phyloP scores from a whole-genome alignment of 139 green algal genomes.

The Micractinium sp. region DNA sequence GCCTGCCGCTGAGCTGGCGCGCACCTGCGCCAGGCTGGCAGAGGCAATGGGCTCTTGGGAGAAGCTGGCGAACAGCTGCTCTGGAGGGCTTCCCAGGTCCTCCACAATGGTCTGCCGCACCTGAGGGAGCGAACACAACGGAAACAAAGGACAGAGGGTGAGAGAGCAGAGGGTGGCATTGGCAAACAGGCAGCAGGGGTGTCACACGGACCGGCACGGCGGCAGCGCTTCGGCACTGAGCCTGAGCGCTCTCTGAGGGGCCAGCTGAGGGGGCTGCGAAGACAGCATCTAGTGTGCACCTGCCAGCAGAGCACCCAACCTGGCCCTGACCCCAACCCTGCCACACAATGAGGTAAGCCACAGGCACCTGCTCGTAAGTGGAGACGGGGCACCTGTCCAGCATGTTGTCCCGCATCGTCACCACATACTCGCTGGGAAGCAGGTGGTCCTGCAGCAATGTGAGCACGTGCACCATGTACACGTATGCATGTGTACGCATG shows the following conservation, averaged over 20 bases:
- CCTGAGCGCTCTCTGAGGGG: no score
- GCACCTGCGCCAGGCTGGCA: constrained; percentile 88
- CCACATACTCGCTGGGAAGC: constrained; percentile 88
- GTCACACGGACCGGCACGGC: no score
- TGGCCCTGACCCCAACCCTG: no score
- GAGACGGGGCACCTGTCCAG: constrained; percentile 87
- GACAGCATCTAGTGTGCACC: not conserved
- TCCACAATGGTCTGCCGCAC: constrained; percentile 69
- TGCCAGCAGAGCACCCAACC: no score
- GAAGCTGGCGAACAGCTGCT: constrained; percentile 87
- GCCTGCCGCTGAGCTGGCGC: no score
- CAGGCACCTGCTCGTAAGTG: constrained; percentile 50
- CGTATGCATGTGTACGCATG: no score
- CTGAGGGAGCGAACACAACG: constrained; percentile 7
- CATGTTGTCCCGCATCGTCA: constrained; percentile 81
- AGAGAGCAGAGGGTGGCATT: no score
- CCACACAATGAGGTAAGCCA: not conserved
- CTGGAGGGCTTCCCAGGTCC: constrained; percentile 80
- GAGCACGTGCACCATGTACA: not conserved
- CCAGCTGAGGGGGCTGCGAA: no score
- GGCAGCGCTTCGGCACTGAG: no score
- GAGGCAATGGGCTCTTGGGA: constrained; percentile 81
- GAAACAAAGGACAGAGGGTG: not conserved
- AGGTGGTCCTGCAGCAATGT: constrained; percentile 82
- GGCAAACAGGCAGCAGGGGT: no score